Evolutionary conservation across 2,329 filamentous ascomycete species (phyloP).

Genomic region (Grosmannia penicillata): DNA sequence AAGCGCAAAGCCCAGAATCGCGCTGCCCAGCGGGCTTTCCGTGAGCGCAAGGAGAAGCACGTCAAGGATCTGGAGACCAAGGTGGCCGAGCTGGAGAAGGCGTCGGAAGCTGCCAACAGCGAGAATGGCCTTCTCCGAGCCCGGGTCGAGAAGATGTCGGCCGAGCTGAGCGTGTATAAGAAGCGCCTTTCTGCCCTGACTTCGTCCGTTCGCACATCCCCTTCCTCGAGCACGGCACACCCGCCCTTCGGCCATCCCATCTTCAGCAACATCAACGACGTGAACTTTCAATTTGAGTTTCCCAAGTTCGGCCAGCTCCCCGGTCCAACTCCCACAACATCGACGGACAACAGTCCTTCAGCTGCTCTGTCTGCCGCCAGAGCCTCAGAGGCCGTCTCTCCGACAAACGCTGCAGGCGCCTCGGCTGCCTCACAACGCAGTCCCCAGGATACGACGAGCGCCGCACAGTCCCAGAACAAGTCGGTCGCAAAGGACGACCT

Average conservation of each 20-base stretch:
- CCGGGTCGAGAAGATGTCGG: conserved; percentile 78
- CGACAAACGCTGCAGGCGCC: conserved; percentile 13
- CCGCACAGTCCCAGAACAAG: conserved; percentile 20
- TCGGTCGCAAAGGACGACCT: conserved; percentile 31
- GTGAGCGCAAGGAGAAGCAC: conserved; percentile 88
- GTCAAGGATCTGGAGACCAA: conserved; percentile 72
- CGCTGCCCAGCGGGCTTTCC: conserved; percentile 82
- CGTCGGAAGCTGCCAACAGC: conserved; percentile 65
- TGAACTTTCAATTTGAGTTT: conserved; percentile 91
- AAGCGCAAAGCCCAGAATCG: conserved; percentile 94
- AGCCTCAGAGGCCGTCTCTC: conserved; percentile 3
- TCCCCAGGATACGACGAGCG: conserved; percentile 19
- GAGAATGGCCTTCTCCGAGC: conserved; percentile 74
- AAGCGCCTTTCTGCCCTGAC: conserved; percentile 57
- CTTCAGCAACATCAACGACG: conserved; percentile 49
- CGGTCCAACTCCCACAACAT: conserved; percentile 21
- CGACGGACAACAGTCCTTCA: conserved; percentile 4
- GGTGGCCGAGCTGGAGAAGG: conserved; percentile 64
- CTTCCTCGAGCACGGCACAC: conserved; percentile 13
- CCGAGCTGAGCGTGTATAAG: conserved; percentile 79
- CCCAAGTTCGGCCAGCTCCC: conserved; percentile 76
- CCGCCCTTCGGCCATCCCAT: conserved; percentile 34
- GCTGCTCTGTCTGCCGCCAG: conserved; percentile 4
- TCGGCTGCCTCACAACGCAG: conserved; percentile 15
- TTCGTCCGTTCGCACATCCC: conserved; percentile 13